These are phyloP conservation scores for Achlya hypogyna DNA, from an alignment of 352 stramenopile genomes.

Conservation along the genomic window DNA sequence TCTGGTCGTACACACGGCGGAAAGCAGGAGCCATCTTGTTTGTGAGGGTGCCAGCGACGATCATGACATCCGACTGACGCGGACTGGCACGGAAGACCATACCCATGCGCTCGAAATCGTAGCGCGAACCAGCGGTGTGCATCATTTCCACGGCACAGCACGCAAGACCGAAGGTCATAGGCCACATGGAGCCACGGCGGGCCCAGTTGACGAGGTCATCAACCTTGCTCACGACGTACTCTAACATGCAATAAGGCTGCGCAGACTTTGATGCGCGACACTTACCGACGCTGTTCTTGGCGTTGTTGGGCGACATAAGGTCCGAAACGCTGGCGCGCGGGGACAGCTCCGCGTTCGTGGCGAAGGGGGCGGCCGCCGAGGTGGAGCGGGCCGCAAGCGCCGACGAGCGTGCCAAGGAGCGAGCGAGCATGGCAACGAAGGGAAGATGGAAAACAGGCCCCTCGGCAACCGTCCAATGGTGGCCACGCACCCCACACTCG, in stretches of 20 bases:
- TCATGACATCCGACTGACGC: conserved; percentile 98
- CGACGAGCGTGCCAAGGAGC: conserved; percentile 3
- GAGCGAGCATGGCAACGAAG: conserved; percentile 3
- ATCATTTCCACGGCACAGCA: conserved; percentile 99
- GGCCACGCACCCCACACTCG: not conserved
- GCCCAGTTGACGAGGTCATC: conserved; percentile 99
- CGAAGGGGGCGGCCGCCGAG: not conserved
- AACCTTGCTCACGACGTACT: conserved; percentile 96
- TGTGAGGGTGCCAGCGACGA: conserved; percentile 98
- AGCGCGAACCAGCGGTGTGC: conserved; percentile 67
- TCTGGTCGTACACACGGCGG: conserved; percentile 97
- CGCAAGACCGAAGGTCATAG: conserved; percentile 98
- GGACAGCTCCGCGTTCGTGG: conserved; percentile 27
- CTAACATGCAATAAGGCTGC: conserved; percentile 28
- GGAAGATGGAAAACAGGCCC: conserved; percentile 1
- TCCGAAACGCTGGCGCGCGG: conserved; percentile 64
- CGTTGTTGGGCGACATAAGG: conserved; percentile 57
- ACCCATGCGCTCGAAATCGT: conserved; percentile 21
- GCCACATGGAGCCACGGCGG: conserved; percentile 94
- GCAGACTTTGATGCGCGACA: conserved; percentile 2
- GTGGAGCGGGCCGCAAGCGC: not conserved
- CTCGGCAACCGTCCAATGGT: not conserved
- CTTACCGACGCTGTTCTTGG: conserved; percentile 72
- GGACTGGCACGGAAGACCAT: conserved; percentile 96
- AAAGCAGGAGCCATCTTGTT: conserved; percentile 99